A percentile compares a stretch with the other conserved stretches of the same genome.
phyloP scores from a whole-genome alignment of 2,329 filamentous ascomycete species.

The Epicoccum sorghinum region DNA sequence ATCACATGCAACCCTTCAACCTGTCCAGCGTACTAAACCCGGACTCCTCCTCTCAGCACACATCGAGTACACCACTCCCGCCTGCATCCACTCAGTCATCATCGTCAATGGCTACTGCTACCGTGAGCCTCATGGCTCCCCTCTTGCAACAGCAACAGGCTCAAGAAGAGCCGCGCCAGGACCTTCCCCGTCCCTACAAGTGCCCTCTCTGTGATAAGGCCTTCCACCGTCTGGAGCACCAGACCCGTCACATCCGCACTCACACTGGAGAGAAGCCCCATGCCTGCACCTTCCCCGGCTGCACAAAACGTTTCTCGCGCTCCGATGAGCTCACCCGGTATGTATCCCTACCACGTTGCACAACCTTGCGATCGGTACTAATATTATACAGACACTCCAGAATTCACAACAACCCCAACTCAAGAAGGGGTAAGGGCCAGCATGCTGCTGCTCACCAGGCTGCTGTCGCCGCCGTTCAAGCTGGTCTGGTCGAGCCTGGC shows the following conservation, averaged over 20 bases:
- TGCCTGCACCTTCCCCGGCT: constrained; percentile 91
- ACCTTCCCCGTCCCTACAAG: constrained; percentile 96
- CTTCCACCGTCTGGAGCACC: constrained; percentile 96
- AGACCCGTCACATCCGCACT: constrained; percentile 89
- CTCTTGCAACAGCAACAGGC: constrained; percentile 61
- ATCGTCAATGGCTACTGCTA: constrained; percentile 50
- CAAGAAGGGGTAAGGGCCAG: constrained; percentile 87
- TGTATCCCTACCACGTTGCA: not conserved
- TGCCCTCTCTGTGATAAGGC: constrained; percentile 98
- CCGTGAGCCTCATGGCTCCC: constrained; percentile 58
- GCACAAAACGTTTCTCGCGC: constrained; percentile 95
- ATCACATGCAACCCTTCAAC: constrained; percentile 49
- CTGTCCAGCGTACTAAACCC: constrained; percentile 49
- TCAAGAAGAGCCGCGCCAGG: constrained; percentile 68
- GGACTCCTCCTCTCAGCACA: constrained; percentile 27
- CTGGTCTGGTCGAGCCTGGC: constrained; percentile 58
- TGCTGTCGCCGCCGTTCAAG: constrained; percentile 58
- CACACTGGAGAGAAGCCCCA: constrained; percentile 99
- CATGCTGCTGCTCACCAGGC: constrained; percentile 64
- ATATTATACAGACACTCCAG: constrained; percentile 74
- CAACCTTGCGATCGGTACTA: constrained; percentile 5
- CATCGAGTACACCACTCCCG: constrained; percentile 6
- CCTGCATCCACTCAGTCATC: constrained; percentile 19
- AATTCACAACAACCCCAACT: constrained; percentile 99
- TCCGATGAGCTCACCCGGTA: constrained; percentile 85